Evolutionary conservation across 2,329 filamentous ascomycete genomes (phyloP), one percentile per base, ranked within the genome.

Genomic region (Nemania serpens): DNA sequence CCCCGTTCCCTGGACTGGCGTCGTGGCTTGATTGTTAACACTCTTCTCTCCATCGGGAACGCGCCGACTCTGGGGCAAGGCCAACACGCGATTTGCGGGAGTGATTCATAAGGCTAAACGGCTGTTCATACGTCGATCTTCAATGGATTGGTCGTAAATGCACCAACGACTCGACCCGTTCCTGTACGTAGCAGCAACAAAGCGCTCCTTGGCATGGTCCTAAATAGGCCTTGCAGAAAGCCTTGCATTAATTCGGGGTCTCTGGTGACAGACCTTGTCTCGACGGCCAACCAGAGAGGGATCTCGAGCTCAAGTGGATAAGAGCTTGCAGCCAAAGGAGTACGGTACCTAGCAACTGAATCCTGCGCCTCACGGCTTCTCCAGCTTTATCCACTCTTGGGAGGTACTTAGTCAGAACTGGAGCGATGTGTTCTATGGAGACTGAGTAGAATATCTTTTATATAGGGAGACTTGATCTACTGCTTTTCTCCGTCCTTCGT

Each of bases 361-460:
- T 51, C 61, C 62, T 64, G 49, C 62, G 62, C 62, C 59, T 62
- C 62, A 58, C 62, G 62, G 62, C 51, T 36, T 58, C 58, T 63
- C 61, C 61, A 58, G 20, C 6, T 7, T n/a, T 46, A 20, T 41
- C 25, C 41, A 41, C 25, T 34, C 55, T 36, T 29, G n/a, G n/a
- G 12, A n/a, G 20, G 22, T 55, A 36, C 58, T 61, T 55, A 22
- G 43, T 58, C 41, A 41, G 54, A 50, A 36, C 10, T 17, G 33
- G 33, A 41, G 41, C 41, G 34, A 37, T 4, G 13, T 10, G 20
- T 12, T 47, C 50, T 13, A 36, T 36, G n/a, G 45, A 55, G 33
- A 42, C 42, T 13, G 5, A 5, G 29, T 15, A 17, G 15, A 22
- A 53, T 17, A 29, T 47, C 34, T 17, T 12, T 45, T 53, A 50